Percentiles rank a stretch among this genome's conserved stretches.
Conservation (phyloP, 306 rosid genomes). For the Comarum palustre region DNA sequence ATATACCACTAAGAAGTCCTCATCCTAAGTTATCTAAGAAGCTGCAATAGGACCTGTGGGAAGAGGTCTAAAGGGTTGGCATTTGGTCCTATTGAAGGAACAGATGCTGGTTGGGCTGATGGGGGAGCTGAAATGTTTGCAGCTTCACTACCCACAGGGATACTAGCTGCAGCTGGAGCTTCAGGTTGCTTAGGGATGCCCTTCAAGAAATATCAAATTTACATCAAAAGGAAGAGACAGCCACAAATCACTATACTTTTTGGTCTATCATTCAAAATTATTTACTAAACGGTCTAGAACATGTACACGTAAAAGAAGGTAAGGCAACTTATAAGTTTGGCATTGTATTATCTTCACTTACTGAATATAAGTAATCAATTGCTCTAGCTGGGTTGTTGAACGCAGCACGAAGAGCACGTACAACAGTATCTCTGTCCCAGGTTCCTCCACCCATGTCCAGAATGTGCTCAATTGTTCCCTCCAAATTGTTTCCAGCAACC, state of each 20-base stretch:
- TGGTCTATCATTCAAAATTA: neutral
- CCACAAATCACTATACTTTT: neutral
- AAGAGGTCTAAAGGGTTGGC: slow-evolving; percentile 90
- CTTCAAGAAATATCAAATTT: slow-evolving; percentile 32
- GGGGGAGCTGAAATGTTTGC: slow-evolving; percentile 54
- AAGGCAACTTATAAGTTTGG: neutral
- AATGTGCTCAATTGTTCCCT: slow-evolving; percentile 71
- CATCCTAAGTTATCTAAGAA: neutral
- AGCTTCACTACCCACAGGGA: slow-evolving; percentile 49
- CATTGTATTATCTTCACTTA: slow-evolving; percentile 40
- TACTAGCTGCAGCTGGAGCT: slow-evolving; percentile 52
- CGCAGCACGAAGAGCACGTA: slow-evolving; percentile 90
- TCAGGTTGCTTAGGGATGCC: slow-evolving; percentile 95
- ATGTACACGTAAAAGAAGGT: neutral
- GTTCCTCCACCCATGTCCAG: slow-evolving; percentile 88
- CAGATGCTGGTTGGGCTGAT: slow-evolving; percentile 60
- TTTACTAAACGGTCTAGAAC: neutral
- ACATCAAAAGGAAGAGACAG: neutral
- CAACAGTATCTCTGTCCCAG: slow-evolving; percentile 91
- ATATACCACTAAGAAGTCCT: slow-evolving; percentile 11
- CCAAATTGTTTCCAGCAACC: slow-evolving; percentile 83
- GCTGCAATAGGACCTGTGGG: slow-evolving; percentile 60
- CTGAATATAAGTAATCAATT: slow-evolving; percentile 83
- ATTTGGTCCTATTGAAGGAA: slow-evolving; percentile 71
- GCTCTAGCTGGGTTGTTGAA: slow-evolving; percentile 95